These are phyloP conservation scores for Talaromyces stipitatus DNA, from an alignment of 495 filamentous ascomycete species.

Conservation along the genomic window DNA sequence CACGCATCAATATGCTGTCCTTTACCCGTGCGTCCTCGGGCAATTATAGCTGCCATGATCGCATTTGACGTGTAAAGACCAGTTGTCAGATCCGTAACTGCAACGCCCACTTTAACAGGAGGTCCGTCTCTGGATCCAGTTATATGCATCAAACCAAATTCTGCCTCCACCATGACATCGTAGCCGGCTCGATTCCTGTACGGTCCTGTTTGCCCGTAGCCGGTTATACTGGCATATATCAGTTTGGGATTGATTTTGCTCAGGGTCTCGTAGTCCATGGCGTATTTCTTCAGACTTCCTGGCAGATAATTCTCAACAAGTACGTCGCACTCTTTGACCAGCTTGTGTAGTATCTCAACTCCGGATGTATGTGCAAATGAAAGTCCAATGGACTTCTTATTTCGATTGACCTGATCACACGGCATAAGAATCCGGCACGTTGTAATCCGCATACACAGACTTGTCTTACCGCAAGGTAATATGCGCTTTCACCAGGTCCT, in stretches of 20 bases:
- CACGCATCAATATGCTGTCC: slow-evolving; percentile 92
- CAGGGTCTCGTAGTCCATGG: slow-evolving; percentile 76
- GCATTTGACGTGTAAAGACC: slow-evolving; percentile 96
- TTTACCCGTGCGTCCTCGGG: slow-evolving; percentile 55
- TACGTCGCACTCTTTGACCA: slow-evolving; percentile 80
- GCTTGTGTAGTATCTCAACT: slow-evolving; percentile 74
- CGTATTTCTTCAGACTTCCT: slow-evolving; percentile 82
- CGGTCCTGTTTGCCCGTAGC: slow-evolving; percentile 87
- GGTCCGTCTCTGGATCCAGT: slow-evolving; percentile 81
- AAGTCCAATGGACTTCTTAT: slow-evolving; percentile 89
- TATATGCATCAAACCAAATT: slow-evolving; percentile 98
- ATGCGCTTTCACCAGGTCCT: slow-evolving; percentile 87
- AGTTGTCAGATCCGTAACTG: slow-evolving; percentile 92
- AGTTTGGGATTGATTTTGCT: slow-evolving; percentile 67
- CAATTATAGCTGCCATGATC: slow-evolving; percentile 88
- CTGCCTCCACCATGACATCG: slow-evolving; percentile 98
- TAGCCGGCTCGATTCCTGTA: slow-evolving; percentile 87
- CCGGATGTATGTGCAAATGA: slow-evolving; percentile 82
- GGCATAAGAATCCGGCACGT: not conserved
- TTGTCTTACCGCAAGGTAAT: slow-evolving; percentile 74
- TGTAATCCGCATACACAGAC: not conserved
- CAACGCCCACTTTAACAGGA: slow-evolving; percentile 95
- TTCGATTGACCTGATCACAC: slow-evolving; percentile 70
- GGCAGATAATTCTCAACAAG: slow-evolving; percentile 97
- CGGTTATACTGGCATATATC: slow-evolving; percentile 64